These are phyloP conservation scores for Westerdykella aurantiaca DNA, from an alignment of 2,329 filamentous ascomycete species.

Conservation along the genomic window DNA sequence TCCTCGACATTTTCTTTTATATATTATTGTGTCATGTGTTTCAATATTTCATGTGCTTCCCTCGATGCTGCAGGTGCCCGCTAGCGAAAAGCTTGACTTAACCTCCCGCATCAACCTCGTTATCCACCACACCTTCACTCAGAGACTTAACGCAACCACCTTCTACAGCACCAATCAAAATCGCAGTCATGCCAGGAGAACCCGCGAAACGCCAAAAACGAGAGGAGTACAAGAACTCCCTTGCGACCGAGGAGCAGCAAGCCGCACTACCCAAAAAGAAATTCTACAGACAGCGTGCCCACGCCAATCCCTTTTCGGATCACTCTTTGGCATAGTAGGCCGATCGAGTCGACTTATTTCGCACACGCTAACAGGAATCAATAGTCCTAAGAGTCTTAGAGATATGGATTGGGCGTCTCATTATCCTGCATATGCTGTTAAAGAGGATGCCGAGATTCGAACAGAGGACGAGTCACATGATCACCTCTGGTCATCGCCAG, in stretches of 20 bases:
- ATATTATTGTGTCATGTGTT: neutral
- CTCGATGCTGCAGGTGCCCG: neutral
- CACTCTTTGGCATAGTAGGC: slow-evolving; percentile 78
- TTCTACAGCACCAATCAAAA: slow-evolving; percentile 3
- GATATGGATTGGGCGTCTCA: slow-evolving; percentile 88
- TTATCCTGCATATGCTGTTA: slow-evolving; percentile 64
- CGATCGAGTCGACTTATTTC: neutral
- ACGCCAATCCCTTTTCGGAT: slow-evolving; percentile 97
- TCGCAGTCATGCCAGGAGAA: slow-evolving; percentile 28
- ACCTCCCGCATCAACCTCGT: slow-evolving; percentile 8
- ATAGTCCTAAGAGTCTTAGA: slow-evolving; percentile 68
- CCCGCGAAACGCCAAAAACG: slow-evolving; percentile 42
- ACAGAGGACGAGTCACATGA: slow-evolving; percentile 17
- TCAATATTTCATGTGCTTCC: neutral
- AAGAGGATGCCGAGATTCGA: slow-evolving; percentile 32
- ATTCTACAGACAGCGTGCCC: slow-evolving; percentile 92
- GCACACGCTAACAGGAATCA: slow-evolving; percentile 11
- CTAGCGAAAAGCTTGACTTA: slow-evolving; percentile 32
- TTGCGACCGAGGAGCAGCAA: slow-evolving; percentile 35
- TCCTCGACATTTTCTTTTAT: neutral
- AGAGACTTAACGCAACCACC: slow-evolving; percentile 6
- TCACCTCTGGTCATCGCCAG: slow-evolving; percentile 6
- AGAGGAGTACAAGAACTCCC: slow-evolving; percentile 40
- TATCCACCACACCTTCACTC: slow-evolving; percentile 1
- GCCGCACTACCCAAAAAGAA: slow-evolving; percentile 80